Base-by-base conservation (phyloP, 768 basidiomycete species). In the Boletellus ananiceps region DNA sequence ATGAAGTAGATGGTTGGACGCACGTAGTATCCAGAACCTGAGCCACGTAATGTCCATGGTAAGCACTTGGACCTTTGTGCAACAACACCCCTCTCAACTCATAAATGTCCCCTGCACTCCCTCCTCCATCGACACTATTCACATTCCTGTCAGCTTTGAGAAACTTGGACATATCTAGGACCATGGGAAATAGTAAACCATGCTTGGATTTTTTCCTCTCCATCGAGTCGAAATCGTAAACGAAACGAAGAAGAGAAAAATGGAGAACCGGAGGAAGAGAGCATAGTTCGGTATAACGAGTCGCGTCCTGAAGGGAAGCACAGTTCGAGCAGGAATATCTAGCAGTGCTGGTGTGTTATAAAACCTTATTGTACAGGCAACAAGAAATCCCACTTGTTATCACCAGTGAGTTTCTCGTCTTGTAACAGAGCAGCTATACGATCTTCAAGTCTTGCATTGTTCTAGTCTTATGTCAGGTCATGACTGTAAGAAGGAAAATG, bases 241-340 rank as follows among this genome's bases (percentile, higher is more conserved):
- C 82, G 67, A 98, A 98, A n/a, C 95, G 88, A 48, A 95, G 78
- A 44, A 97, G 69, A 18, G 93, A 93, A 59, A 98, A 86, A 67
- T 98, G 91, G 2, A 97, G 75, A 6, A 93, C 86, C 0, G 91
- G 90, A 2, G 95, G 95, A 5, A 96, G 76, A 45, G 75, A 63
- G 21, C 74, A 75, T 13, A 95, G 68, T 57, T 84, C 77, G 2
- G 83, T 84, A 56, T 84, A 83, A 8, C 95, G 83, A 15, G 78
- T 83, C 5, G 95, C 95, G 50, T 91, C 81, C 64, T 86, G 84
- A 8, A 91, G 76, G 19, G 66, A 67, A 37, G 82, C 71, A 62
- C 95, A 98, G 19, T 69, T 70, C 5, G 86, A 78, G 63, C 95
- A 98, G 31, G 76, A 72, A 66, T 97, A 98, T 60, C 89, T 93